Evolutionary conservation across 768 basidiomycete species (phyloP), one percentile per base, ranked within the genome.

Genomic region (Serendipita indica): DNA sequence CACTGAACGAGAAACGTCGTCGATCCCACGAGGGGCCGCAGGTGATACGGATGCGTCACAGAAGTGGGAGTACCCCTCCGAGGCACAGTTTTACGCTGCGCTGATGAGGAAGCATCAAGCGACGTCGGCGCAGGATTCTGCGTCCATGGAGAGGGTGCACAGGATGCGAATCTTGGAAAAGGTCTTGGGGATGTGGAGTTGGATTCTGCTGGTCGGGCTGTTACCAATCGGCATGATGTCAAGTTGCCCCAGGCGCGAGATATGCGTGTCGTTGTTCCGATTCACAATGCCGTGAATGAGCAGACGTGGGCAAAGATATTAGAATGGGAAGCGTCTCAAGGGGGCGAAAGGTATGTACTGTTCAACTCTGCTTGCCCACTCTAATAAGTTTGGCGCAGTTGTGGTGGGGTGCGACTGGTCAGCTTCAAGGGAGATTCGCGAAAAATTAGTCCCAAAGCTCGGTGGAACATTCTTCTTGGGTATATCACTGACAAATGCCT

Each of bases 1-100:
- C 2, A 75, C 71, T 13, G 79, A 88, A 3, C 82, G 94, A 62
- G 84, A 89, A 68, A 75, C 78, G 28, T 96, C 92, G 3, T 87
- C 89, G 27, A 98, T 98, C 67, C 94, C 94, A 16, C 81, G 83
- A 65, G 68, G 73, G 18, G 27, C 16, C 32, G 7, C 22, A 27
- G 7, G 20, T 12, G 45, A 46, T 2, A n/a, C 49, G 7, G 22
- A 16, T 22, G 49, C 20, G 20, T 16, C 20, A 43, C 77, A 76
- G 39, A 84, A 90, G 59, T 99, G 96, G 96, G 87, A 96, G 49
- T 99, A 99, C 71, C 96, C 96, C 22, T 97, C 94, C 18, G 90
- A 97, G 68, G 81, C 86, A n/a, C 94, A 97, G 72, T 99, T 99
- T 77, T 98, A 87, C 70, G 77, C 86, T n/a, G 94, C 96, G 18